A percentile compares a stretch with the other conserved stretches of the same genome.
phyloP scores from a whole-genome alignment of 371 early-diverging fungal genomes.

The Modicella reniformis region DNA sequence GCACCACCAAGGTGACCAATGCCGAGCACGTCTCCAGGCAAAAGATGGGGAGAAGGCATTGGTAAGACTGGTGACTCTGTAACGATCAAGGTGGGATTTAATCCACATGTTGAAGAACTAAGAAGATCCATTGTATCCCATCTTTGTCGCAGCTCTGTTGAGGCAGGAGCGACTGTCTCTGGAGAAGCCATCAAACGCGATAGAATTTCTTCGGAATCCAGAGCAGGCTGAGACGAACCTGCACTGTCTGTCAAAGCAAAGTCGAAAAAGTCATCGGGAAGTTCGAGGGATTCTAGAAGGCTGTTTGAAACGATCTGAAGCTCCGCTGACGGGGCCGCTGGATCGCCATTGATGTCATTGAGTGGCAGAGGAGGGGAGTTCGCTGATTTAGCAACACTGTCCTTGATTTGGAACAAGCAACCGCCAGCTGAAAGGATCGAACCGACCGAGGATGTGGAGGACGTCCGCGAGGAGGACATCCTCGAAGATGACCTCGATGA shows the following conservation, averaged over 20 bases:
- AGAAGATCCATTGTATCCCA: not conserved
- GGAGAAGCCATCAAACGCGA: not conserved
- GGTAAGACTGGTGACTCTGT: not conserved
- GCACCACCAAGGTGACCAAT: not conserved
- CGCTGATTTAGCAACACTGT: not conserved
- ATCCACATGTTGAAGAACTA: not conserved
- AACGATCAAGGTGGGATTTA: not conserved
- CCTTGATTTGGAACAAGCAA: not conserved
- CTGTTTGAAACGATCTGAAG: not conserved
- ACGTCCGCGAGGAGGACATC: too few relatives aligned
- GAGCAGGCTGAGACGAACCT: not conserved
- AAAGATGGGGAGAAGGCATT: not conserved
- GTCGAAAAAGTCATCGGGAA: slow-evolving; percentile 2
- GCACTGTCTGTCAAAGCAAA: not conserved
- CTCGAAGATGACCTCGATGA: slow-evolving; percentile 8
- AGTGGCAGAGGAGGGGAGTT: not conserved
- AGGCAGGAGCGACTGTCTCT: not conserved
- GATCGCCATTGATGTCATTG: not conserved
- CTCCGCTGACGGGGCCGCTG: not conserved
- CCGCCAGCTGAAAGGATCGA: not conserved
- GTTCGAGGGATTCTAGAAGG: not conserved
- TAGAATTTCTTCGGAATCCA: not conserved
- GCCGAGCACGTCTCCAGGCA: not conserved
- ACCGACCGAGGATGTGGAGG: not conserved
- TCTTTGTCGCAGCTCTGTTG: not conserved